A percentile compares a stretch with the other conserved stretches of the same genome.
Conservation (phyloP, 331 rosid genomes). For the Phaseolus coccineus region DNA sequence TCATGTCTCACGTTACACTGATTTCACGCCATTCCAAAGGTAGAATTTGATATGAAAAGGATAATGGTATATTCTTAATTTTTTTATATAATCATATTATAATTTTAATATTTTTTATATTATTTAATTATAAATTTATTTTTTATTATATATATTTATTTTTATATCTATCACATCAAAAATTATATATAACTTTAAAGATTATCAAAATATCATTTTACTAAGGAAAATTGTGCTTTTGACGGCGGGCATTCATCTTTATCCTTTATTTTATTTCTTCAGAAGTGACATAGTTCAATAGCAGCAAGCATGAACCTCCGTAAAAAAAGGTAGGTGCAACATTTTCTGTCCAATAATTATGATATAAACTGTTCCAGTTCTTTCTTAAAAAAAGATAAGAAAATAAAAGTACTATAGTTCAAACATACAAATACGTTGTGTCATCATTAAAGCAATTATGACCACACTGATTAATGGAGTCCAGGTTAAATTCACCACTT, state of each 20-base stretch:
- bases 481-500: neutral
- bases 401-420: neutral
- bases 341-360: neutral
- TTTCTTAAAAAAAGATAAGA: neutral
- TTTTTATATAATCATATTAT: too few relatives aligned
- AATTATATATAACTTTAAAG: too few relatives aligned
- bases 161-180: too few relatives aligned
- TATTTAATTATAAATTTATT: too few relatives aligned
- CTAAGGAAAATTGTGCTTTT: neutral
- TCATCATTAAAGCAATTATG: neutral
- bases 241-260: neutral
- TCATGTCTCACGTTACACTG: neutral
- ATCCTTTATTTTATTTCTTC: neutral
- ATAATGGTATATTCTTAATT: too few relatives aligned
- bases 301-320: slow-evolving; percentile 3
- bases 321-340: neutral
- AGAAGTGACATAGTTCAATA: neutral
- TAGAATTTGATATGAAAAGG: too few relatives aligned
- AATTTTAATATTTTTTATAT: too few relatives aligned
- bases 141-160: too few relatives aligned
- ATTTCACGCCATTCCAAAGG: neutral
- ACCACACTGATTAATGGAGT: neutral
- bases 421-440: neutral
- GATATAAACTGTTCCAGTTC: neutral
- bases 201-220: too few relatives aligned